Percentiles rank a stretch among this genome's conserved stretches.
phyloP scores from a whole-genome alignment of 169 alveolate species.

The Ichthyophthirius multifiliis region DNA sequence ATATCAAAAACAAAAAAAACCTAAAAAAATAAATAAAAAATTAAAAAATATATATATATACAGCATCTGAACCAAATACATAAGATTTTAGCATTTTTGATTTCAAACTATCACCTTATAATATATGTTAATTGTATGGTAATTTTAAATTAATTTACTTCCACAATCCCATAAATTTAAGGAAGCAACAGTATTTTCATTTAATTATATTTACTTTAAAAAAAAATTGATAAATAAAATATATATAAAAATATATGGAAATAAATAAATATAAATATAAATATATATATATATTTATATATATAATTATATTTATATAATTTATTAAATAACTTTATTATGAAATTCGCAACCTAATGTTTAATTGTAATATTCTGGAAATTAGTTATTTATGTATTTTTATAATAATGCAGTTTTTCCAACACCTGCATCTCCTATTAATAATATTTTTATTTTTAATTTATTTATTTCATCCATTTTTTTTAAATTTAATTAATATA shows the following conservation, averaged over 20 bases:
- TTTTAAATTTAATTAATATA: no score
- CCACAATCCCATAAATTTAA: not conserved
- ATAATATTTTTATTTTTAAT: not conserved
- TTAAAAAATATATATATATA: not conserved
- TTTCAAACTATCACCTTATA: not conserved
- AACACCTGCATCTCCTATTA: slow-evolving; percentile 6
- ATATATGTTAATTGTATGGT: not conserved
- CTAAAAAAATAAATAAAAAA: not conserved
- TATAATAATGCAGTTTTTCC: not conserved
- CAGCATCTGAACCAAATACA: slow-evolving; percentile 5
- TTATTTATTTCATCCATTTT: not conserved
- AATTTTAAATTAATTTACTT: not conserved
- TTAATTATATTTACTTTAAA: not conserved
- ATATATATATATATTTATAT: no score
- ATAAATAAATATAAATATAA: no score
- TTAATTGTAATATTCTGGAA: not conserved
- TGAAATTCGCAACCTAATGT: not conserved
- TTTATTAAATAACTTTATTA: not conserved
- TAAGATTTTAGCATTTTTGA: not conserved
- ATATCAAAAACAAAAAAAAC: not conserved
- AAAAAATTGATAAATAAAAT: no score
- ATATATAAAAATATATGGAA: no score
- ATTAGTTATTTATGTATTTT: not conserved
- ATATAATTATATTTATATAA: not conserved
- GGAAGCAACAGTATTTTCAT: not conserved